Conservation (phyloP, 2,329 filamentous ascomycete genomes). For the Thelonectria rubi region DNA sequence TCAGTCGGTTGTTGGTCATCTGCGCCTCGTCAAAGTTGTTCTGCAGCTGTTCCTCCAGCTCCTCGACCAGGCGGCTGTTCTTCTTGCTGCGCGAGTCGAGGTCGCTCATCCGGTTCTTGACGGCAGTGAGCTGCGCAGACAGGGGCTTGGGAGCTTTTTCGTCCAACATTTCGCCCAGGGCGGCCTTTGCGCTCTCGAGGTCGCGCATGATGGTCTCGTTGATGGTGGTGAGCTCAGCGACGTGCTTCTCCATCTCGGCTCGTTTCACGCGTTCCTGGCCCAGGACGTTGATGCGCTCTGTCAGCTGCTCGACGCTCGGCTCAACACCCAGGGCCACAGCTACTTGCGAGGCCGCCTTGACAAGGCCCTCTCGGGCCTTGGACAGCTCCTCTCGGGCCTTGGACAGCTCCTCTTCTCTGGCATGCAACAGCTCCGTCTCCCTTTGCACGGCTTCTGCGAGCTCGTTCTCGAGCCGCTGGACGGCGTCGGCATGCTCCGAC, state of each 20-base stretch:
- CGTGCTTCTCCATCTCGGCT: constrained; percentile 63
- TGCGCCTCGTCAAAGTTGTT: constrained; percentile 95
- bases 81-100: constrained; percentile 81
- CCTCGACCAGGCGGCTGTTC: constrained; percentile 89
- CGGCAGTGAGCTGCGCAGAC: constrained; percentile 63
- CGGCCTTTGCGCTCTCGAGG: constrained; percentile 67
- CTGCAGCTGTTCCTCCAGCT: constrained; percentile 95
- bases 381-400: constrained; percentile 44
- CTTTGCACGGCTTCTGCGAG: constrained; percentile 61
- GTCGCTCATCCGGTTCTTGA: constrained; percentile 73
- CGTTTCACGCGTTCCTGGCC: constrained; percentile 66
- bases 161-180: constrained; percentile 63
- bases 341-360: constrained; percentile 71
- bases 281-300: constrained; percentile 68
- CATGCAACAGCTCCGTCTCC: too few relatives aligned
- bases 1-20: constrained; percentile 83
- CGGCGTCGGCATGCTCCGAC: constrained; percentile 66
- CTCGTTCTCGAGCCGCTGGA: constrained; percentile 67
- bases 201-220: constrained; percentile 69
- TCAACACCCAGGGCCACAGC: constrained; percentile 68
- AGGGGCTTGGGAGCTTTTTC: constrained; percentile 55
- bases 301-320: constrained; percentile 73
- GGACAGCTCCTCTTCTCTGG: too few relatives aligned
- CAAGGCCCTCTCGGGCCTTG: constrained; percentile 65
- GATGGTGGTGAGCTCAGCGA: constrained; percentile 64